Evolutionary conservation across 208 protist genomes (phyloP).

Genomic region (Leishmania martiniquensis): DNA sequence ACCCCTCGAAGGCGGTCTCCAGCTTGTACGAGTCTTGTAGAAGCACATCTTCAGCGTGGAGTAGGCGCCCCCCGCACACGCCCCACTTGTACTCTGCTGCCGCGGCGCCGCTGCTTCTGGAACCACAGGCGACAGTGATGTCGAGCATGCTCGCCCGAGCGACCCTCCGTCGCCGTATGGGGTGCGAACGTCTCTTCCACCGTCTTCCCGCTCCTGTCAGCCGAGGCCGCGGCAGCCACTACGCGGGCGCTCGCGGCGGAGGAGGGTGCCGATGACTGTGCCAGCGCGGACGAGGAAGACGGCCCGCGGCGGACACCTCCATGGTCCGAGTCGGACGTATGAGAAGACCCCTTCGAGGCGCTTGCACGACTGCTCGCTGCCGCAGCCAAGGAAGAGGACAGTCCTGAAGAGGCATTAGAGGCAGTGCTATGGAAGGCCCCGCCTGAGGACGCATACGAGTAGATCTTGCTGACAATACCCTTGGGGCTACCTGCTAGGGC

Average conservation of each 20-base stretch:
- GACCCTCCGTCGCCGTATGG: background rate
- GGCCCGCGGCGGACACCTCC: background rate
- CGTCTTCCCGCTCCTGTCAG: background rate
- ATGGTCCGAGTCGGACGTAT: background rate
- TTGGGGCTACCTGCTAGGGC: slow-evolving; percentile 12
- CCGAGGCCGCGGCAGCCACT: background rate
- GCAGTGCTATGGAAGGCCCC: background rate
- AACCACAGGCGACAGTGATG: background rate
- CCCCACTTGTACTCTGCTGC: slow-evolving; percentile 31
- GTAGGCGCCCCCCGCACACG: slow-evolving; percentile 42
- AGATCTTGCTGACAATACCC: too few relatives aligned
- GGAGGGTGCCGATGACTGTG: background rate
- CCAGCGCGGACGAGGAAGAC: background rate
- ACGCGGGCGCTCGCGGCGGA: background rate
- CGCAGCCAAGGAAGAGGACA: background rate
- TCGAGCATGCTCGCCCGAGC: background rate
- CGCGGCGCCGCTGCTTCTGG: background rate
- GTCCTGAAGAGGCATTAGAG: background rate
- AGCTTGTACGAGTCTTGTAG: slow-evolving; percentile 32
- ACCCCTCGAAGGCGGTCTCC: slow-evolving; percentile 38
- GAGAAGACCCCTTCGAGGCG: background rate
- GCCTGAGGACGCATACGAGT: background rate
- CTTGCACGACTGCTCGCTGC: background rate
- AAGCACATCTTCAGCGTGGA: slow-evolving; percentile 35
- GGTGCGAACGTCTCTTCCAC: background rate